Conservation (phyloP, 1,284 basidiomycete species). For the Cerioporus squamosus region DNA sequence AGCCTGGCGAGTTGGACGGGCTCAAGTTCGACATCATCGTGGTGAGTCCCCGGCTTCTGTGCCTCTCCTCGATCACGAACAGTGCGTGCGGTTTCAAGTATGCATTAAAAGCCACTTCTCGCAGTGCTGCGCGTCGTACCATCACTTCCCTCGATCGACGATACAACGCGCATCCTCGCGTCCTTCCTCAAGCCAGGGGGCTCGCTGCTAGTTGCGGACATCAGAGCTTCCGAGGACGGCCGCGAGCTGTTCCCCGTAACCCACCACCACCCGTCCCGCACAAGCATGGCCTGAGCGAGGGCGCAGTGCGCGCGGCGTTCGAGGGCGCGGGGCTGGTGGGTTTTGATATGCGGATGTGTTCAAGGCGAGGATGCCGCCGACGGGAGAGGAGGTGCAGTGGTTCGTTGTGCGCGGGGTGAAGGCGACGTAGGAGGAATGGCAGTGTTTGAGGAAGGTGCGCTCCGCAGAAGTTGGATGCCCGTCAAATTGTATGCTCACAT, state of each 20-base stretch:
- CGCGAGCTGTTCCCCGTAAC: slow-evolving; percentile 30
- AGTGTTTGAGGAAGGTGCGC: no score
- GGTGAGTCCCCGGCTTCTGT: slow-evolving; percentile 39
- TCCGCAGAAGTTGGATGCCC: no score
- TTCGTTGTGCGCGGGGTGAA: slow-evolving; percentile 8
- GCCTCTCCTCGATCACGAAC: not conserved
- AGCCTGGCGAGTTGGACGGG: slow-evolving; percentile 51
- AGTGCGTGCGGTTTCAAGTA: no score
- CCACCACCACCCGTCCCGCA: slow-evolving; percentile 54
- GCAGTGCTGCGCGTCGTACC: slow-evolving; percentile 71
- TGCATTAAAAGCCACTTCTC: no score
- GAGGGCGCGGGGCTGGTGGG: slow-evolving; percentile 49
- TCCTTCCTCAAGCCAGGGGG: slow-evolving; percentile 66
- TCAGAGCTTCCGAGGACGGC: slow-evolving; percentile 37
- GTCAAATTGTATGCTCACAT: no score
- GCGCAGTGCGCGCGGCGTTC: slow-evolving; percentile 50
- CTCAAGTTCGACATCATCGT: slow-evolving; percentile 65
- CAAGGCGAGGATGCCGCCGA: slow-evolving; percentile 2
- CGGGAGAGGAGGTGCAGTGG: slow-evolving; percentile 4
- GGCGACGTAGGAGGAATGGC: not conserved
- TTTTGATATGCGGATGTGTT: slow-evolving; percentile 39
- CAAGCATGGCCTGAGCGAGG: slow-evolving; percentile 51
- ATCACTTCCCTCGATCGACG: slow-evolving; percentile 63
- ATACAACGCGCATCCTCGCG: slow-evolving; percentile 54
- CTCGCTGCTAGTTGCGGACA: slow-evolving; percentile 61